Conservation (phyloP, 345 rosid genomes). For the Clausena lansium region DNA sequence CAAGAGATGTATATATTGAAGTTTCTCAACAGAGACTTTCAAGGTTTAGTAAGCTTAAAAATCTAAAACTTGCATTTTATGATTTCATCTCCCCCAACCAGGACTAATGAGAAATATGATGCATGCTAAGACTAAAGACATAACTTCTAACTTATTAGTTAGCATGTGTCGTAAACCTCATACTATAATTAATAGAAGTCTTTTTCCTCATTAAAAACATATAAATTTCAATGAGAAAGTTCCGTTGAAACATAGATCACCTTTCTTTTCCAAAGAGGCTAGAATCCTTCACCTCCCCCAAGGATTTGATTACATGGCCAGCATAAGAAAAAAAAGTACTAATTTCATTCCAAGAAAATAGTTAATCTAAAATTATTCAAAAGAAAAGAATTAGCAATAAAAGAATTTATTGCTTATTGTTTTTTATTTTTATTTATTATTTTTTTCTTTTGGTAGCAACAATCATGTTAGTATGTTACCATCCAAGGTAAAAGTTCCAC, state of each 20-base stretch:
- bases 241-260: neutral
- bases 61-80: neutral
- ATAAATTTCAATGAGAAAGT: neutral
- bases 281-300: neutral
- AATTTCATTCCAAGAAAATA: neutral
- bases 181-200: neutral
- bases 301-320: neutral
- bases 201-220: neutral
- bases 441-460: too few relatives aligned
- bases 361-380: neutral
- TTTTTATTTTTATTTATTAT: too few relatives aligned
- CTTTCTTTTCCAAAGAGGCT: neutral
- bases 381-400: too few relatives aligned
- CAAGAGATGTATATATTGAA: neutral
- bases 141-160: neutral
- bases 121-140: neutral
- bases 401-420: too few relatives aligned
- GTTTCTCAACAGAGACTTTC: neutral
- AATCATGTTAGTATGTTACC: neutral
- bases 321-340: neutral
- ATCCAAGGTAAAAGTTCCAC: neutral
- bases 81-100: neutral
- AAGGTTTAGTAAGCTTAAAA: neutral
- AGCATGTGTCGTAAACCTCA: neutral
- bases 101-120: neutral